These are phyloP conservation scores for Claviceps sp. DNA, from an alignment of 2,329 filamentous ascomycete genomes.

Conservation along the genomic window DNA sequence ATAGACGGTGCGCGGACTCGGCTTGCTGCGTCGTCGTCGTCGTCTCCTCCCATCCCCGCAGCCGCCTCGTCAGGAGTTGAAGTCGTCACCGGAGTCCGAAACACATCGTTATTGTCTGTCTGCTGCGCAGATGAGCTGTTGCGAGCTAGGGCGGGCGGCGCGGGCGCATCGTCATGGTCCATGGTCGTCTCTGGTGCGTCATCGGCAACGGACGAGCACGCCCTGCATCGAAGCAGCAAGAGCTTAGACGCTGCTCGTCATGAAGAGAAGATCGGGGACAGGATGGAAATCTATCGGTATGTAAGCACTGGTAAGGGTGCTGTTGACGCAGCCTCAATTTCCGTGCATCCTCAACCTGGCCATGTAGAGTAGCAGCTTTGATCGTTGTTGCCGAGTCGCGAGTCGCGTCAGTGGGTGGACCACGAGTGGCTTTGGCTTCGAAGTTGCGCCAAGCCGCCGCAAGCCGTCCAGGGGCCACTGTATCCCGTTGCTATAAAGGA, in stretches of 20 bases:
- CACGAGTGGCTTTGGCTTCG: not conserved
- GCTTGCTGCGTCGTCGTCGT: slow-evolving; percentile 6
- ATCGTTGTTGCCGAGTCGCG: not conserved
- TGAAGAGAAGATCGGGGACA: slow-evolving; percentile 11
- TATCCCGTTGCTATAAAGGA: no score
- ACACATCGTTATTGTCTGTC: not conserved
- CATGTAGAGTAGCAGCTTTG: not conserved
- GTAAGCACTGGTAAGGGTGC: not conserved
- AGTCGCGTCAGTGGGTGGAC: no score
- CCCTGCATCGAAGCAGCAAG: slow-evolving; percentile 18
- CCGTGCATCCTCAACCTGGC: not conserved
- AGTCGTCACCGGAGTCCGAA: slow-evolving; percentile 1
- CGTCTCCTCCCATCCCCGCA: not conserved
- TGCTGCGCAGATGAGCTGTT: slow-evolving; percentile 8
- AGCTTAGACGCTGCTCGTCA: slow-evolving; percentile 10
- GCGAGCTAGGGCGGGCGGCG: slow-evolving; percentile 22
- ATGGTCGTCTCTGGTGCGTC: slow-evolving; percentile 27
- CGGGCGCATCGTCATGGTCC: slow-evolving; percentile 36
- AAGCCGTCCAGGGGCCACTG: no score
- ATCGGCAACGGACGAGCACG: slow-evolving; percentile 17
- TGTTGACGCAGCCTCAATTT: not conserved
- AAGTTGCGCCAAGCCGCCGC: not conserved
- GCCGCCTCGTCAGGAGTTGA: slow-evolving; percentile 2
- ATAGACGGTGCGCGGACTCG: slow-evolving; percentile 12
- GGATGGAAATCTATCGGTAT: not conserved